Evolutionary conservation across 345 rosid species (phyloP).

Genomic region (Syzygium aqueum): DNA sequence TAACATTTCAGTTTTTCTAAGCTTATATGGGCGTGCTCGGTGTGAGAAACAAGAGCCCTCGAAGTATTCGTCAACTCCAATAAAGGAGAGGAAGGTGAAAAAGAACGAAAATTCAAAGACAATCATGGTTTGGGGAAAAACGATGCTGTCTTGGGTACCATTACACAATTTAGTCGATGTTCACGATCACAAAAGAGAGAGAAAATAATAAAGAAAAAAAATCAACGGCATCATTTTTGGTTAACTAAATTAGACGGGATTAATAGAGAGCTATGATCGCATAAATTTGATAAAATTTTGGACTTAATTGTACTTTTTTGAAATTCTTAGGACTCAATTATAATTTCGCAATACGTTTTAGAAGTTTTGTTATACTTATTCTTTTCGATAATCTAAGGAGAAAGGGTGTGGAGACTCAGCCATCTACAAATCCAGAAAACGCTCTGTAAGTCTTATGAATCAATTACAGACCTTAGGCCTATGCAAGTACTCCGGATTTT

Average conservation of each 20-base stretch:
- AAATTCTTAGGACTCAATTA: no score
- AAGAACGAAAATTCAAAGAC: background rate
- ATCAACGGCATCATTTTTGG: rapidly evolving
- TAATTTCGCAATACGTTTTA: no score
- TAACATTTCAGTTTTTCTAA: no score
- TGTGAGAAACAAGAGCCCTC: no score
- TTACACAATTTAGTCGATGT: background rate
- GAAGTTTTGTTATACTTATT: background rate
- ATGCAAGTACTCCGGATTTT: background rate
- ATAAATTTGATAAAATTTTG: no score
- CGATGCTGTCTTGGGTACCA: background rate
- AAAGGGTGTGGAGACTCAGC: background rate
- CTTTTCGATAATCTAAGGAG: background rate
- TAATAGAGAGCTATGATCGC: no score
- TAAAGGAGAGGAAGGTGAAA: background rate
- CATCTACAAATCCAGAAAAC: no score
- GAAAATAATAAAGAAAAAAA: background rate
- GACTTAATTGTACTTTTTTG: no score
- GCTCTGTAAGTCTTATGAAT: no score
- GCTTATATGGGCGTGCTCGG: no score
- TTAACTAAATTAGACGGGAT: no score
- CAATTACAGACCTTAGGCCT: background rate
- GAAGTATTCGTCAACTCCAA: no score
- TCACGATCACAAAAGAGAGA: rapidly evolving
- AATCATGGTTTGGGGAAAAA: background rate